Evolutionary conservation across 495 filamentous ascomycete species (phyloP), one percentile per base, ranked within the genome.

Genomic region (Haplographium delicatum): DNA sequence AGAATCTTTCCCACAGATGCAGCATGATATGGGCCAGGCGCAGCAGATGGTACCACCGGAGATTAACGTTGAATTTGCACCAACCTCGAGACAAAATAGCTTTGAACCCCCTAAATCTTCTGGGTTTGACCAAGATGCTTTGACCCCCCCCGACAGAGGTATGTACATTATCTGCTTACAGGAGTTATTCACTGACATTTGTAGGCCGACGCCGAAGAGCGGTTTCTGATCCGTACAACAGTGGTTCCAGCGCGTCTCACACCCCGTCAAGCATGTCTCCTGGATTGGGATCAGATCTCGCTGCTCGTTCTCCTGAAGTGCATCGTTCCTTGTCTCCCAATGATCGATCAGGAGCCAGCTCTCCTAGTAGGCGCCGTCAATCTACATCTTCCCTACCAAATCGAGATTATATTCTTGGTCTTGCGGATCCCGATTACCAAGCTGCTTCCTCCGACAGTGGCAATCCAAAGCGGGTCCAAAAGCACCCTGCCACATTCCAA

Each of bases 41-140:
- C 82, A 84, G 28, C 81, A 86, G 54, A 87, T 90, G 72, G 82
- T 83, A 5, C 86, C 89, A 27, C 89, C 89, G 0, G 86, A 89
- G 34, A 96, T 98, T 63, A 93, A 90, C 60, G 89, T 98, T 56
- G 84, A 95, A 63, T 89, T 89, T 65, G 93, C 91, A 4, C 91
- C 91, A 19, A 69, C 73, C 15, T 78, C 88, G 9, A 72, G 77
- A 40, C 83, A 80, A 58, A 78, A 72, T 19, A 83, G 76, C 43
- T 89, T 94, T 57, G 85, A 87, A 40, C 82, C 79, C 33, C 70
- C 75, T 11, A 90, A 86, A 57, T 71, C 75, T 40, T 72, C 68
- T 0, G 72, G 67, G 0, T 62, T 82, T 44, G 82, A 93, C 56
- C 70, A 82, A 18, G 85, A 91, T 61, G 87, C 88, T 18, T 67